A percentile compares a stretch with the other conserved stretches of the same genome.
These are phyloP conservation scores for Oryza coarctata DNA, from an alignment of 176 grass and related monocot genomes.

Conservation along the genomic window DNA sequence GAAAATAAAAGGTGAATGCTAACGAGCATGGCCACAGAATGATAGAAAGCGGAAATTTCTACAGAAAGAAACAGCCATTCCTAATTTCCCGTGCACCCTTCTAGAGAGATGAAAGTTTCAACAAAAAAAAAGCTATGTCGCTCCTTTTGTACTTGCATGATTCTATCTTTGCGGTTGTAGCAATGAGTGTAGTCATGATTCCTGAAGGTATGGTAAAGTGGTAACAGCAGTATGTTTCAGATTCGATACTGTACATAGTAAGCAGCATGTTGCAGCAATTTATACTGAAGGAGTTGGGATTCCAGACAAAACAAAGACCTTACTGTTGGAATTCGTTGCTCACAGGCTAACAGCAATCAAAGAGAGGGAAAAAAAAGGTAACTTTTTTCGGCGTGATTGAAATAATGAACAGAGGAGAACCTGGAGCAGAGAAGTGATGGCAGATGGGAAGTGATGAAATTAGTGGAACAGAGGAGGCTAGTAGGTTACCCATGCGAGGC, in stretches of 20 bases:
- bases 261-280: background rate
- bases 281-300: background rate
- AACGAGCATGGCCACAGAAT: too few species aligned
- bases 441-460: background rate
- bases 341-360: background rate
- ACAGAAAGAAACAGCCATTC: background rate
- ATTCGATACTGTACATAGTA: background rate
- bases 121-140: too few species aligned
- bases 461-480: background rate
- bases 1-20: too few species aligned
- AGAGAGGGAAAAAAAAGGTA: background rate
- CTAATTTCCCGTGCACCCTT: background rate
- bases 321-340: background rate
- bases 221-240: background rate
- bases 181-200: too few species aligned
- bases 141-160: background rate
- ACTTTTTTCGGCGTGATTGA: background rate
- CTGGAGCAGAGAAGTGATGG: background rate
- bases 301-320: background rate
- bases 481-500: conserved; percentile 41
- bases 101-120: too few species aligned
- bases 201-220: background rate
- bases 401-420: background rate
- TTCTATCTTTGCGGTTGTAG: background rate
- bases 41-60: background rate